A percentile compares a stretch with the other conserved stretches of the same genome.
Conservation (phyloP, 352 stramenopile species). For the Pythium phragmiticola region DNA sequence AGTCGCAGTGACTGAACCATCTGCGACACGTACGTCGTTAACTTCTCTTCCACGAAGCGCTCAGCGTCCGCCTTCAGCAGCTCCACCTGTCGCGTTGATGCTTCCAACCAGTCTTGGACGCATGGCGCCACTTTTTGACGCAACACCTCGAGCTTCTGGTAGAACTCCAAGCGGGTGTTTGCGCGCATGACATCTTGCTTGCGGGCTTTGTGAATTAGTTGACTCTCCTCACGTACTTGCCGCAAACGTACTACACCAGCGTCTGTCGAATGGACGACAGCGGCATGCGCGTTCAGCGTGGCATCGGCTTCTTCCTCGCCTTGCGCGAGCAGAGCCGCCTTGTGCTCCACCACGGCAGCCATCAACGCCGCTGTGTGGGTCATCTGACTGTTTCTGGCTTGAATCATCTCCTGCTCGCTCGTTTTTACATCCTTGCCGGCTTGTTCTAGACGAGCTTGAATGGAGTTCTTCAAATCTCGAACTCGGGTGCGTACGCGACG, state of each 20-base stretch:
- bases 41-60: constrained; percentile 30
- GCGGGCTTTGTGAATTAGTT: constrained; percentile 6
- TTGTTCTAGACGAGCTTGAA: constrained; percentile 27
- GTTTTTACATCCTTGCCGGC: constrained; percentile 14
- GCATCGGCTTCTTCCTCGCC: constrained; percentile 21
- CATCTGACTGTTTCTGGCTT: constrained; percentile 14
- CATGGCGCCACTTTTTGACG: constrained; percentile 18
- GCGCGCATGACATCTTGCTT: constrained; percentile 26
- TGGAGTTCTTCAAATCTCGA: constrained; percentile 22
- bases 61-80: constrained; percentile 36
- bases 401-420: constrained; percentile 25
- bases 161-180: constrained; percentile 26
- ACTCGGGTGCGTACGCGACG: constrained; percentile 27
- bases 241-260: constrained; percentile 14
- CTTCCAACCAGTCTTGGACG: constrained; percentile 31
- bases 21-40: constrained; percentile 47
- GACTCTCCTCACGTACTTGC: constrained; percentile 15
- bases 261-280: constrained; percentile 17
- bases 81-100: constrained; percentile 15
- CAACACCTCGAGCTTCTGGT: constrained; percentile 24
- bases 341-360: constrained; percentile 7
- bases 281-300: constrained; percentile 9
- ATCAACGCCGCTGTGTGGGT: constrained; percentile 12
- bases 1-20: constrained; percentile 37
- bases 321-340: constrained; percentile 1